Evolutionary conservation across 2,329 filamentous ascomycete species (phyloP).

Genomic region (Aspergillus niger): DNA sequence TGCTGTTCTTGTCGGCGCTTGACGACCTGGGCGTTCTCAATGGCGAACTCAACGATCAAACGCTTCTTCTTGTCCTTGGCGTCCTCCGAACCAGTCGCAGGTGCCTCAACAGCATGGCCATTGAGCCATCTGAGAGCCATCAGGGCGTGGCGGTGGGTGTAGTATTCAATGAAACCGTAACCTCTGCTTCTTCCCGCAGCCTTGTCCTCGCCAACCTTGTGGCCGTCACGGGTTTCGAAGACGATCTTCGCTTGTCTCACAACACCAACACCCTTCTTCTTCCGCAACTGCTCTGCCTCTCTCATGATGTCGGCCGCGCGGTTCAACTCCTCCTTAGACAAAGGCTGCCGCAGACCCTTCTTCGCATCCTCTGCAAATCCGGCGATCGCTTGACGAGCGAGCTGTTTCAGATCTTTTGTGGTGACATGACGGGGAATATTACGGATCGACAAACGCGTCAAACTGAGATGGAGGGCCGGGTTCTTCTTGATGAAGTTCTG

Average conservation of each 20-base stretch:
- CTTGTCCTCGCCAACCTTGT: constrained; percentile 74
- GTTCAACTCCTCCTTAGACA: constrained; percentile 86
- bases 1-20: constrained; percentile 60
- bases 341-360: constrained; percentile 68
- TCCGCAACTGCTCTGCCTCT: constrained; percentile 77
- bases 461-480: constrained; percentile 80
- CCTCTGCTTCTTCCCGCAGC: constrained; percentile 84
- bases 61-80: constrained; percentile 76
- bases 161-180: constrained; percentile 97
- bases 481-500: constrained; percentile 90
- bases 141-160: constrained; percentile 86
- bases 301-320: constrained; percentile 79
- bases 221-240: constrained; percentile 82
- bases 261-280: constrained; percentile 79
- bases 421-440: constrained; percentile 83
- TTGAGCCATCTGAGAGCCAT: constrained; percentile 96
- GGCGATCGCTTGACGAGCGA: constrained; percentile 89
- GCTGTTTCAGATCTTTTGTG: constrained; percentile 85
- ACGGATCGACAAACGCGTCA: constrained; percentile 86
- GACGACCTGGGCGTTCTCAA: constrained; percentile 97
- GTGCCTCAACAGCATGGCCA: constrained; percentile 62
- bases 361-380: constrained; percentile 92
- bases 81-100: constrained; percentile 34
- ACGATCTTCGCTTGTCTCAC: constrained; percentile 94
- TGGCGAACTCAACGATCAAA: constrained; percentile 93